Conservation (phyloP, 331 rosid species). For the Malus hybrid region DNA sequence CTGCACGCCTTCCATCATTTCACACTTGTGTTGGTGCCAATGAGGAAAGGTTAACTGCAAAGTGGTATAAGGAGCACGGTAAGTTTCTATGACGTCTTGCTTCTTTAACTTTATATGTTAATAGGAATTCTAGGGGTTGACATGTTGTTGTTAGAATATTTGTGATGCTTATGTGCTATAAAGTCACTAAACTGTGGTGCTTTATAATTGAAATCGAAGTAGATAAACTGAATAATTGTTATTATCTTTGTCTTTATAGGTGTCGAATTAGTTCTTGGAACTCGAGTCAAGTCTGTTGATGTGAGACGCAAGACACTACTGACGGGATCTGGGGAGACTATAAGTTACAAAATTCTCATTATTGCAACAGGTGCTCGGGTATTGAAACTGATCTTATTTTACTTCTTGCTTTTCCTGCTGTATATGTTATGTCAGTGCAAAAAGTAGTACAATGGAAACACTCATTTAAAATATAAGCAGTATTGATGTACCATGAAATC, state of each 20-base stretch:
- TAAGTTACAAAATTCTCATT: constrained; percentile 86
- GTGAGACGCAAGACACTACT: constrained; percentile 82
- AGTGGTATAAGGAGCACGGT: constrained; percentile 95
- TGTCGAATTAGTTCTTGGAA: constrained; percentile 92
- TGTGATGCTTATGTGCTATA: background rate
- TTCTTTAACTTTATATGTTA: background rate
- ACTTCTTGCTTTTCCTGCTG: background rate
- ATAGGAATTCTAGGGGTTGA: background rate
- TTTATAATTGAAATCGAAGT: background rate
- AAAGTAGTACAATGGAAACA: background rate
- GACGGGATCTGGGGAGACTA: constrained; percentile 90
- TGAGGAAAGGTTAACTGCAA: constrained; percentile 86
- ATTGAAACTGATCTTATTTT: constrained; percentile 40
- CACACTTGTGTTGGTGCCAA: constrained; percentile 96
- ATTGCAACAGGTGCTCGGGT: constrained; percentile 99
- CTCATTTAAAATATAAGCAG: no score
- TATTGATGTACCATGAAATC: background rate
- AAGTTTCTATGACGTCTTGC: constrained; percentile 25
- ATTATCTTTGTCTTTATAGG: constrained; percentile 28
- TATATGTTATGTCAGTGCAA: background rate
- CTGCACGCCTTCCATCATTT: constrained; percentile 87
- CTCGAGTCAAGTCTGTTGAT: constrained; percentile 86
- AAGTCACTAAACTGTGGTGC: background rate
- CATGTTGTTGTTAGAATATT: background rate
- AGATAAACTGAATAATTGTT: background rate